These are phyloP conservation scores for Pseudocercospora crystallina DNA, from an alignment of 2,329 filamentous ascomycete genomes.

Conservation along the genomic window DNA sequence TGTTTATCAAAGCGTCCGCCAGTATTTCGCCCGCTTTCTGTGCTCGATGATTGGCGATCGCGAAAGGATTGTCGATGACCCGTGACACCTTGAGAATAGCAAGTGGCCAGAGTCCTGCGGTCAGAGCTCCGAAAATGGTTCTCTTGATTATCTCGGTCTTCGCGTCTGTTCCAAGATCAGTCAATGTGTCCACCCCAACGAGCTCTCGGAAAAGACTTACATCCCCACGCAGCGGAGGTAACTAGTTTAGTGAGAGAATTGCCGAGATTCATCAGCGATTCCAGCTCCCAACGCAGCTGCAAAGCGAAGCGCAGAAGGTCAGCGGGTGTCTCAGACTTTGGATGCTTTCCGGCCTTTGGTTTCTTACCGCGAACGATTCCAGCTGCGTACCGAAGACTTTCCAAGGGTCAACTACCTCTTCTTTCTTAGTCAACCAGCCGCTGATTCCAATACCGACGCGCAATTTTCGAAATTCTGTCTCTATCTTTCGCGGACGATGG, in stretches of 20 bases:
- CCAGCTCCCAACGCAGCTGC: slow-evolving; percentile 45
- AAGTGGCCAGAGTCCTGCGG: slow-evolving; percentile 52
- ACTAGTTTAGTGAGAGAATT: slow-evolving; percentile 74
- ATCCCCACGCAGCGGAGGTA: slow-evolving; percentile 76
- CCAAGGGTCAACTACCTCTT: slow-evolving; percentile 78
- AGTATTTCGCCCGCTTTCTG: slow-evolving; percentile 42
- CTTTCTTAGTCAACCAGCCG: slow-evolving; percentile 74
- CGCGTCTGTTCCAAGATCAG: slow-evolving; percentile 45
- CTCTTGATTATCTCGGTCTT: slow-evolving; percentile 72
- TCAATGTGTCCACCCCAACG: no score
- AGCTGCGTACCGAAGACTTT: slow-evolving; percentile 67
- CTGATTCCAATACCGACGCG: slow-evolving; percentile 80
- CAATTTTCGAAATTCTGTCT: slow-evolving; percentile 54
- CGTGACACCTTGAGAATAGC: slow-evolving; percentile 46
- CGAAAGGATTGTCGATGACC: slow-evolving; percentile 44
- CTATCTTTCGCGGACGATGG: slow-evolving; percentile 54
- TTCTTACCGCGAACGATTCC: slow-evolving; percentile 79
- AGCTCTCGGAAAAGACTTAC: no score
- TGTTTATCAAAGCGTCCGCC: slow-evolving; percentile 43
- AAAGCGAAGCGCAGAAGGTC: no score
- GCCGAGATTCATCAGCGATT: slow-evolving; percentile 53
- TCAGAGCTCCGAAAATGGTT: slow-evolving; percentile 49
- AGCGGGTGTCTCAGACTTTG: no score
- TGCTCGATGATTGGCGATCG: slow-evolving; percentile 38
- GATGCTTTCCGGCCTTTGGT: no score